Evolutionary conservation across 2,329 filamentous ascomycete species (phyloP), one percentile per base, ranked within the genome.

Genomic region (Claviceps arundinis): DNA sequence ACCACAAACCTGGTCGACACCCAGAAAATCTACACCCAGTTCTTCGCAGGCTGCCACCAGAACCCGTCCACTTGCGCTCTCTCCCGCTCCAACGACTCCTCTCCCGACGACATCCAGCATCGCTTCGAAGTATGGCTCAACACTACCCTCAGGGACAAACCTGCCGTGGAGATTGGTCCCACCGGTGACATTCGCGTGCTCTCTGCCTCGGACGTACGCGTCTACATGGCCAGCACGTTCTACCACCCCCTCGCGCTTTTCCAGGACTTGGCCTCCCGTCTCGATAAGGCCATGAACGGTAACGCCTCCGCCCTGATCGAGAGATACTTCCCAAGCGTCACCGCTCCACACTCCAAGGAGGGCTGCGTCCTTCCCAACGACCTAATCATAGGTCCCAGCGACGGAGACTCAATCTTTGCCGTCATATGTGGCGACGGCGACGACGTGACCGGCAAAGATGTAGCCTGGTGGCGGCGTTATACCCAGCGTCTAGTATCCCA

Each of bases 21-120:
- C 0, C 60, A 67, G 9, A 54, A 60, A 3, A 55, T 64, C 16
- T 52, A 65, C 17, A 56, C 58, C 9, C 54, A 58, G 14, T 62
- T 69, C 46, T 68, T 61, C 52, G 51, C 56, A n/a, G 55, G 58
- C 1, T 70, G 68, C 52, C 68, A 64, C 55, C 48, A 58, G 1
- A 54, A 58, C 1, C 43, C 47, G 6, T 37, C 50, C 4, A 30
- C 42, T 0, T 58, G 57, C 40, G 43, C 52, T 1, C 48, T 59
- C 1, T 30, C 47, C 11, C 38, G 48, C 11, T n/a, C 17, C 3
- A 5, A 37, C 8, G 56, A 58, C 19, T 47, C 37, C 9, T 55
- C 51, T 2, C 30, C 47, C 37, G 2, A 47, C n/a, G 38, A 53
- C 26, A 44, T 59, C 52, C 37, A 50, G 22, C 48, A 41, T 1